phyloP scores from a whole-genome alignment of 768 basidiomycete genomes.

The Albatrellus ellisii region DNA sequence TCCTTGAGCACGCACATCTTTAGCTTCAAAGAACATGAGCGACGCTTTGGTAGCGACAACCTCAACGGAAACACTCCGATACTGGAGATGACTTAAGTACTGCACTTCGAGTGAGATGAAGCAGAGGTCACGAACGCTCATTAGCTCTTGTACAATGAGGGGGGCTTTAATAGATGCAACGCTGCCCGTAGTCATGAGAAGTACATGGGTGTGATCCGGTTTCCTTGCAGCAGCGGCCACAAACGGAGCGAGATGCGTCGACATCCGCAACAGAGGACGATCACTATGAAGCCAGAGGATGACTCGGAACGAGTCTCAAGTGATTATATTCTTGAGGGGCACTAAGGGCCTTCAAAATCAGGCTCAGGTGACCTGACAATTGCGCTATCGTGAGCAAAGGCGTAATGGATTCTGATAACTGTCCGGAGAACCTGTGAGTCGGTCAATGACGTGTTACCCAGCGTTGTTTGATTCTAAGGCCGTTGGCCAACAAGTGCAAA shows the following conservation, averaged over 20 bases:
- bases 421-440: not conserved
- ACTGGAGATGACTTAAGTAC: constrained; percentile 28
- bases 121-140: constrained; percentile 33
- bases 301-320: not conserved
- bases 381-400: not conserved
- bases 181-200: constrained; percentile 86
- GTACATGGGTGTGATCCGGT: constrained; percentile 42
- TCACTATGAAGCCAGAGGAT: not conserved
- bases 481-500: constrained; percentile 1
- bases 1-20: constrained; percentile 35
- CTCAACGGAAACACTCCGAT: constrained; percentile 62
- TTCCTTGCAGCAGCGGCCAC: constrained; percentile 17
- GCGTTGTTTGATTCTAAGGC: not conserved
- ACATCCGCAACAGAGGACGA: not conserved
- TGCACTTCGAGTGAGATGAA: not conserved
- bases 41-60: constrained; percentile 74
- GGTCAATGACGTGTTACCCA: not conserved
- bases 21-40: constrained; percentile 58
- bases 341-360: not conserved
- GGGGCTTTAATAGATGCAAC: constrained; percentile 93
- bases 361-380: not conserved
- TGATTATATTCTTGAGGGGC: not conserved
- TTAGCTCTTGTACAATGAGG: constrained; percentile 69
- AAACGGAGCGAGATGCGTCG: constrained; percentile 1
- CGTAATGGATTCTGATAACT: no score